A percentile compares a stretch with the other conserved stretches of the same genome.
phyloP scores from a whole-genome alignment of 306 rosid species.

The Cicer pinnatifidum region DNA sequence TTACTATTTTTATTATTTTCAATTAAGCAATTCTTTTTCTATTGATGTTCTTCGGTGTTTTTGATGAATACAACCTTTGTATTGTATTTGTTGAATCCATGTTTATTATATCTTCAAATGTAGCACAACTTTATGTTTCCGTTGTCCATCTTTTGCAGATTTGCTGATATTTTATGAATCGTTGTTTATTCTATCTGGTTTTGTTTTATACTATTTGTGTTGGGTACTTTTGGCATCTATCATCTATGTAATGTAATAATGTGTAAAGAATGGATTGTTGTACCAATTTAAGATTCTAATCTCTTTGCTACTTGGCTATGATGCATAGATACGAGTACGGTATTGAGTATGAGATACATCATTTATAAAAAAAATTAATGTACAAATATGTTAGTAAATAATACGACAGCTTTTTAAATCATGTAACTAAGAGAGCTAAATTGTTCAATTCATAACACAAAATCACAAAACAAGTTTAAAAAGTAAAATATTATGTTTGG shows the following conservation, averaged over 20 bases:
- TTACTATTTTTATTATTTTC: neutral
- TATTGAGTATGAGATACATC: no score
- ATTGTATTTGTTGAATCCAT: neutral
- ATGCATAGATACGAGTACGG: no score
- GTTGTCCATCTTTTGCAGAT: neutral
- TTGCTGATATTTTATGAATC: neutral
- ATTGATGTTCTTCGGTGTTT: neutral
- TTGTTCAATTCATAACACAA: no score
- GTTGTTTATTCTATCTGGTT: neutral
- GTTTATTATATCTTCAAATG: slow-evolving; percentile 10
- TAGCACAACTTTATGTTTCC: neutral
- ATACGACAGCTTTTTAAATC: no score
- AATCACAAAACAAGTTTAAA: no score
- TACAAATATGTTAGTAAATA: no score
- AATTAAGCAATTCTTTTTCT: neutral
- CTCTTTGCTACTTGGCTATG: neutral
- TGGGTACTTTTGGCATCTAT: slow-evolving; percentile 8
- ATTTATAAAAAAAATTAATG: no score
- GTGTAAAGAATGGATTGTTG: neutral
- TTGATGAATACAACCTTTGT: neutral
- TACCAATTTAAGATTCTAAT: slow-evolving; percentile 15
- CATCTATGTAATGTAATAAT: neutral
- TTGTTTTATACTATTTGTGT: neutral
- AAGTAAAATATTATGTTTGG: no score
- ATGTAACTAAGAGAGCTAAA: no score